Conservation (phyloP, 345 rosid genomes). For the Psidium guajava region DNA sequence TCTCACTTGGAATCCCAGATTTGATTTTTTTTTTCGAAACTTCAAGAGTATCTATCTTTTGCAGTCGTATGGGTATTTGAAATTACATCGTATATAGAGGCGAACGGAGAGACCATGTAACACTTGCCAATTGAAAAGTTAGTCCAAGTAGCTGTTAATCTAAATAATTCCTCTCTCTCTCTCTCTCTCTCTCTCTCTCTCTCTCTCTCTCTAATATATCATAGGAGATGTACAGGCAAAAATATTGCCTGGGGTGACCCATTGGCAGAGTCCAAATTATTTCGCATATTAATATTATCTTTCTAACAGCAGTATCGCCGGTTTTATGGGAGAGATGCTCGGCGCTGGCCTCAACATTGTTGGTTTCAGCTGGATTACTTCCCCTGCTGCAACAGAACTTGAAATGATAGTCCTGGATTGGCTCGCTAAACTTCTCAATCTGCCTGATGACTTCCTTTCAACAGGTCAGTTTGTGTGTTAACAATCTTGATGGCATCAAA, state of each 20-base stretch:
- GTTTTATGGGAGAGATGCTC: slow-evolving; percentile 93
- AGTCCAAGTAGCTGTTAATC: neutral
- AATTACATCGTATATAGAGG: neutral
- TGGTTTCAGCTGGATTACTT: slow-evolving; percentile 89
- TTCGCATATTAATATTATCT: slow-evolving; percentile 83
- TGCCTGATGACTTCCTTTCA: slow-evolving; percentile 69
- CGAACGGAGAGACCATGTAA: neutral
- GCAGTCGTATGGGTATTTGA: neutral
- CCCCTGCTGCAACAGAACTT: slow-evolving; percentile 92
- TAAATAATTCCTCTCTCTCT: neutral
- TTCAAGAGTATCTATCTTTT: neutral
- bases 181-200: neutral
- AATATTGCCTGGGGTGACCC: slow-evolving; percentile 79
- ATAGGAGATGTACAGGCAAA: slow-evolving; percentile 50
- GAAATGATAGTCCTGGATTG: slow-evolving; percentile 89
- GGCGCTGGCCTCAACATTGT: slow-evolving; percentile 79
- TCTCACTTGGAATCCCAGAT: neutral
- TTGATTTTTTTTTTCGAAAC: neutral
- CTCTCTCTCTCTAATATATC: neutral
- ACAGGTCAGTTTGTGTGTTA: slow-evolving; percentile 25
- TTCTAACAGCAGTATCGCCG: slow-evolving; percentile 79
- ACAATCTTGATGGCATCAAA: neutral
- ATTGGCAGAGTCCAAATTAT: slow-evolving; percentile 85
- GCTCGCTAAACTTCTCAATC: slow-evolving; percentile 68
- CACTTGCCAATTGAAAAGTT: neutral